Conservation (phyloP, 2,329 filamentous ascomycete genomes). For the Bipolaris sorokiniana region DNA sequence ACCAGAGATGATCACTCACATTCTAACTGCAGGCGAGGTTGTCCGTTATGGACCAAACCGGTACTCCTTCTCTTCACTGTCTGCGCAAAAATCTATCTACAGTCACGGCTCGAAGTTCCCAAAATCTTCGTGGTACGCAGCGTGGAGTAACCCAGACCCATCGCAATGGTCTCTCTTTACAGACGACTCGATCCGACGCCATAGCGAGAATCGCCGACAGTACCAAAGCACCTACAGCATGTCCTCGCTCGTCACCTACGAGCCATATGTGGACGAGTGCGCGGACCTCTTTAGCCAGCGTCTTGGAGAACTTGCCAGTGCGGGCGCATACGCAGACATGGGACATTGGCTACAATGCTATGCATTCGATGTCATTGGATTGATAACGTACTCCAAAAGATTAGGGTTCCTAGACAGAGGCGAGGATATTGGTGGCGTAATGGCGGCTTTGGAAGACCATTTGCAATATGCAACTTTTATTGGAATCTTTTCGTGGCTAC, state of each 20-base stretch:
- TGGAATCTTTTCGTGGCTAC: constrained; percentile 33
- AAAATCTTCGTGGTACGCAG: constrained; percentile 29
- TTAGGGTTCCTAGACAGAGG: constrained; percentile 28
- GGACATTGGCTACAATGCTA: constrained; percentile 45
- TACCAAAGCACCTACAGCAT: constrained; percentile 21
- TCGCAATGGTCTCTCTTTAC: constrained; percentile 47
- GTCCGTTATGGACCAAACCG: constrained; percentile 19
- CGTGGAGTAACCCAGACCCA: constrained; percentile 24
- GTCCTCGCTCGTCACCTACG: constrained; percentile 46
- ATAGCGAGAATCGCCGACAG: constrained; percentile 45
- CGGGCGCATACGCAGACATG: constrained; percentile 22
- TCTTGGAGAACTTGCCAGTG: constrained; percentile 38
- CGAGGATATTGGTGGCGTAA: constrained; percentile 16
- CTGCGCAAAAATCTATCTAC: constrained; percentile 26
- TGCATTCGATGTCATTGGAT: constrained; percentile 51
- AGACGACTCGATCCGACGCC: constrained; percentile 46
- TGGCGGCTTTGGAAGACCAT: constrained; percentile 12
- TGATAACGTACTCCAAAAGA: constrained; percentile 26
- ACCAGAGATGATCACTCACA: background rate
- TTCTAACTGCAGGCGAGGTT: constrained; percentile 5
- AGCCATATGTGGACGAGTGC: constrained; percentile 48
- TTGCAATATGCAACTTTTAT: constrained; percentile 10
- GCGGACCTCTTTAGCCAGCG: constrained; percentile 38
- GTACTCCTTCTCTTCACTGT: constrained; percentile 10
- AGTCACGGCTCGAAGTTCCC: constrained; percentile 27